These are phyloP conservation scores for Lactifluus pinguis DNA, from an alignment of 768 basidiomycete genomes.

Conservation along the genomic window DNA sequence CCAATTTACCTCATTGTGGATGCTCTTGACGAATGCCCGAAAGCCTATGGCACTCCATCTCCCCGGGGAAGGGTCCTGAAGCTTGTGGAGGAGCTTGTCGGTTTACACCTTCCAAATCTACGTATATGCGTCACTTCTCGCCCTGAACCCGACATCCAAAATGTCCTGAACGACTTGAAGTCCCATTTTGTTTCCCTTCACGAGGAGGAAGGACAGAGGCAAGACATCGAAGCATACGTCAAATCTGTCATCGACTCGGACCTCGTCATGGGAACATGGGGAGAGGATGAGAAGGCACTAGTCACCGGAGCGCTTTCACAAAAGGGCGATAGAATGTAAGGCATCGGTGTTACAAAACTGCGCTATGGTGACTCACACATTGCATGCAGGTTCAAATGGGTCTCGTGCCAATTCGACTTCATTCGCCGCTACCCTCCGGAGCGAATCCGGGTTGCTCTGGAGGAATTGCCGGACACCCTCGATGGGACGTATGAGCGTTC, in stretches of 20 bases:
- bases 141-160: not conserved
- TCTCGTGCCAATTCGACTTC: not conserved
- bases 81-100: not conserved
- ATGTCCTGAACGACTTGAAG: not conserved
- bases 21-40: not conserved
- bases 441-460: not conserved
- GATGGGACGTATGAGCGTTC: not conserved
- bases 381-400: conserved; percentile 5
- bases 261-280: not conserved
- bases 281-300: not conserved
- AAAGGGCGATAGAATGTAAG: not conserved
- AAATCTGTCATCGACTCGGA: not conserved
- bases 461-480: not conserved
- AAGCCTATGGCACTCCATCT: not conserved
- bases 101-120: not conserved
- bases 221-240: not conserved
- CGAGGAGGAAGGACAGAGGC: not conserved
- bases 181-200: not conserved
- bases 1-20: not conserved
- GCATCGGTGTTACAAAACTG: not conserved
- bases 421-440: not conserved
- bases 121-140: conserved; percentile 2
- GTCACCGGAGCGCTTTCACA: not conserved
- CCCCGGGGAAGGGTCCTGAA: not conserved
- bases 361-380: not conserved